Percentiles rank a stretch among this genome's conserved stretches.
phyloP scores from a whole-genome alignment of 192 early-diverging fungal genomes.

The Backusella westeae region DNA sequence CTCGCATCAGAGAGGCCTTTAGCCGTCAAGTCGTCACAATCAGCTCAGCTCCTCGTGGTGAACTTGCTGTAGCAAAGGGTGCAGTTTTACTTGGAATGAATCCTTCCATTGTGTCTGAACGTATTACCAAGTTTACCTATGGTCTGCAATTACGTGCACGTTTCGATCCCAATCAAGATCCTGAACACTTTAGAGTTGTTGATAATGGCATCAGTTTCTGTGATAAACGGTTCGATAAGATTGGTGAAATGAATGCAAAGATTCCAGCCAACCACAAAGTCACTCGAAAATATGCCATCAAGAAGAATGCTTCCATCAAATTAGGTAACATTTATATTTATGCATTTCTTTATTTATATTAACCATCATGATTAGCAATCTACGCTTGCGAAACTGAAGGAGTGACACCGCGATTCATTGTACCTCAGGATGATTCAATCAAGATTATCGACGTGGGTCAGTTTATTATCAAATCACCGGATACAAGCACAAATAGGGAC shows the following conservation, averaged over 20 bases:
- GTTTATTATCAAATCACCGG: background rate
- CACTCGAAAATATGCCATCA: background rate
- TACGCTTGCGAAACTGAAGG: background rate
- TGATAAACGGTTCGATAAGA: slow-evolving; percentile 32
- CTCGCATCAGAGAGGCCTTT: slow-evolving; percentile 41
- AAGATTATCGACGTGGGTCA: background rate
- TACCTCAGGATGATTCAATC: background rate
- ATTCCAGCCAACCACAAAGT: background rate
- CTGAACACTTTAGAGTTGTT: slow-evolving; percentile 37
- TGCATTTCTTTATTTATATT: background rate
- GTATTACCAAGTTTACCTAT: slow-evolving; percentile 42
- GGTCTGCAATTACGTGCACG: slow-evolving; percentile 44
- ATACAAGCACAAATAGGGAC: background rate
- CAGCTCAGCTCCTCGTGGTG: slow-evolving; percentile 38
- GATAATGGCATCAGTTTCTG: slow-evolving; percentile 38
- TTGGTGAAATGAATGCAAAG: slow-evolving; percentile 9
- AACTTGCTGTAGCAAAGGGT: slow-evolving; percentile 45
- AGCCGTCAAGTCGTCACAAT: background rate
- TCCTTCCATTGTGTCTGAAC: slow-evolving; percentile 39
- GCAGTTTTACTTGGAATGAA: slow-evolving; percentile 48
- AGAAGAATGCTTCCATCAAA: background rate
- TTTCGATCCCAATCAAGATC: slow-evolving; percentile 41
- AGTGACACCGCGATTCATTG: background rate
- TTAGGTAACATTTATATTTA: background rate
- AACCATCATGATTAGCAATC: background rate